Base-by-base conservation (phyloP, 2,329 filamentous ascomycete genomes). In the Lasiodiplodia sp. region DNA sequence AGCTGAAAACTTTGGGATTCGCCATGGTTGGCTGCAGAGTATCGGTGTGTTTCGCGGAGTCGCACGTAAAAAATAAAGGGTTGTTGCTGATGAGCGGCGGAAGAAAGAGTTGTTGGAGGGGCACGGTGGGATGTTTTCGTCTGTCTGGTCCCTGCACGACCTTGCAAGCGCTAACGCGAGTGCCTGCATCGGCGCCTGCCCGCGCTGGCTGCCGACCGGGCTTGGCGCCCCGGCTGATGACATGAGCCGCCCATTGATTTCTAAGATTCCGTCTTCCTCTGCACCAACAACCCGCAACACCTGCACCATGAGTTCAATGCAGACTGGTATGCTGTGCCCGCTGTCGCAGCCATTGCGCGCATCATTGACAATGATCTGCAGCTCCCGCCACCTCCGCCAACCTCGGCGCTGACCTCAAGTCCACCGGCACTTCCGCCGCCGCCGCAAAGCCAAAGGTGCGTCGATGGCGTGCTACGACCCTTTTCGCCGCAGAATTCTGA, bases 1-100 rank as follows among this genome's bases (percentile, higher is more conserved):
- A 89, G 74, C 94, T 94, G 83, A 97, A 98, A 77, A 93, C 79
- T 80, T 92, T 94, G 68, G 81, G 77, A 34, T 72, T 73, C 66
- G 82, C 75, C 83, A 86, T 87, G 71, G 87, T 89, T 71, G 79
- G 56, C 66, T 77, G 31, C 14, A 38, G 37, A 31, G 44, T n/a
- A 10, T 40, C 8, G 38, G 58, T 37, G 11, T n/a, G 16, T 23
- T 11, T 34, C 18, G 44, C 38, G 31, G 23, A 68, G 44, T 64
- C 56, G 69, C 51, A 37, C 34, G 51, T 53, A 62, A 65, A 62
- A 56, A 60, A 55, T 52, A 60, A 25, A 53, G 28, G 51, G 52
- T 58, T 57, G 63, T 21, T 44, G 58, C 25, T 62, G 63, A 38
- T 28, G 51, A 21, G 44, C 21, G 66, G 66, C 57, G 55, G 57